Conservation (phyloP, 495 filamentous ascomycete species). For the Hypoxylon lienhwacheense region DNA sequence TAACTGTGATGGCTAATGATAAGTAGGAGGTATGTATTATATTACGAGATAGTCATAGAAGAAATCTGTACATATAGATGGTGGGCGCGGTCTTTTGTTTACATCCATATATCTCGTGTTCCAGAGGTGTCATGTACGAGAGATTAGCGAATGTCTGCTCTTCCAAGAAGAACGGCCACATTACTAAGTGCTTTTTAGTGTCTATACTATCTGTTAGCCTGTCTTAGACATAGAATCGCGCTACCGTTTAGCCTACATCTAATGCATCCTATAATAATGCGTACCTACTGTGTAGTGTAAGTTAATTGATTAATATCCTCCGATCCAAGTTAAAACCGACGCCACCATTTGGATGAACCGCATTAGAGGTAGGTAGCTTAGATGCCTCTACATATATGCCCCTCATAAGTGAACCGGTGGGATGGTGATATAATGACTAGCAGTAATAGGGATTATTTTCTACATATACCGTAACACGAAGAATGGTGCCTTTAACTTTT, state of each 20-base stretch:
- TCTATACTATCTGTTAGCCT: slow-evolving; percentile 9
- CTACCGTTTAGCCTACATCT: not conserved
- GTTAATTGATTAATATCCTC: no score
- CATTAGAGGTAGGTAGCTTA: no score
- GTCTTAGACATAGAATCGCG: slow-evolving; percentile 6
- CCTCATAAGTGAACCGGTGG: no score
- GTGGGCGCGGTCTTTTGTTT: slow-evolving; percentile 8
- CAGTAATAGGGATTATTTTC: no score
- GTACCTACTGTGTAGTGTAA: no score
- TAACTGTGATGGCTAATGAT: not conserved
- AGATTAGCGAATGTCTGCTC: slow-evolving; percentile 10
- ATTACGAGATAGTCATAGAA: no score
- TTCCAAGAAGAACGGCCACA: not conserved
- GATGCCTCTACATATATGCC: no score
- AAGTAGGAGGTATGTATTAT: slow-evolving; percentile 15
- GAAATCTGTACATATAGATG: no score
- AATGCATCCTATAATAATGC: no score
- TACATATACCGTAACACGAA: no score
- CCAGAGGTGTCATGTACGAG: slow-evolving; percentile 9
- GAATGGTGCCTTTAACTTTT: no score
- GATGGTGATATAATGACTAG: no score
- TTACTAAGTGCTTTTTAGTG: not conserved
- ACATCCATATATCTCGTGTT: slow-evolving; percentile 21
- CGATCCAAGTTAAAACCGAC: slow-evolving; percentile 13
- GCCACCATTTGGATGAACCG: slow-evolving; percentile 16